A percentile compares a stretch with the other conserved stretches of the same genome.
Evolutionary conservation across 1,284 basidiomycete species (phyloP).

Genomic region (Sphagnurus paluster): DNA sequence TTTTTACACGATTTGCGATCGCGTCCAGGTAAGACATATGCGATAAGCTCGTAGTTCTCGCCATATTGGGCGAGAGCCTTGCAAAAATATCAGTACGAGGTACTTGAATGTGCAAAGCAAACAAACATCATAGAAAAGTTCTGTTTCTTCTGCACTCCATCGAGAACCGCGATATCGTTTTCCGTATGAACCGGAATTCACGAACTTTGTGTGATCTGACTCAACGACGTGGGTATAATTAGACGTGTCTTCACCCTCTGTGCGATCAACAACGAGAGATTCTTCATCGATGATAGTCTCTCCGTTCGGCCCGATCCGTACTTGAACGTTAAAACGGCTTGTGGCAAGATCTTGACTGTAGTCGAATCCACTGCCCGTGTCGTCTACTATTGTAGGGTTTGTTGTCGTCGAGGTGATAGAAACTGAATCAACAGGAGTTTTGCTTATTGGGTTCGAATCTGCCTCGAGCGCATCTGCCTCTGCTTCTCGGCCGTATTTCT

Average conservation of each 20-base stretch:
- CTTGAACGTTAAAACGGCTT: conserved; percentile 76
- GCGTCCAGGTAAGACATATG: conserved; percentile 82
- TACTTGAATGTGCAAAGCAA: not conserved
- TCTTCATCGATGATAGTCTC: conserved; percentile 82
- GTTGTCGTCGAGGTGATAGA: conserved; percentile 18
- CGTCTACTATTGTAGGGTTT: conserved; percentile 30
- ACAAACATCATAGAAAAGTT: conserved; percentile 80
- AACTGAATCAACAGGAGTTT: conserved; percentile 14
- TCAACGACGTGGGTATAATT: conserved; percentile 82
- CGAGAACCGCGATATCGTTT: conserved; percentile 75
- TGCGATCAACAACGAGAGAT: conserved; percentile 73
- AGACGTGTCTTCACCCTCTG: conserved; percentile 61
- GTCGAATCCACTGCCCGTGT: conserved; percentile 61
- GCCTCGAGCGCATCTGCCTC: conserved; percentile 46
- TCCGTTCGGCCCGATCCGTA: conserved; percentile 79
- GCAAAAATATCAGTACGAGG: conserved; percentile 10
- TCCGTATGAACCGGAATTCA: conserved; percentile 82
- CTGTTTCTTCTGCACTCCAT: conserved; percentile 86
- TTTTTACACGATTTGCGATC: conserved; percentile 87
- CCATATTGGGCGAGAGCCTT: conserved; percentile 87
- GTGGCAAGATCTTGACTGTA: conserved; percentile 62
- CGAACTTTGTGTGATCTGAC: conserved; percentile 78
- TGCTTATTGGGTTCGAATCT: conserved; percentile 16
- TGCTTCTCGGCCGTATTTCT: conserved; percentile 63
- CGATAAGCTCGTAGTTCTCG: conserved; percentile 90